Conservation (phyloP, 345 rosid species). For the Xanthoceras sorbifolium region DNA sequence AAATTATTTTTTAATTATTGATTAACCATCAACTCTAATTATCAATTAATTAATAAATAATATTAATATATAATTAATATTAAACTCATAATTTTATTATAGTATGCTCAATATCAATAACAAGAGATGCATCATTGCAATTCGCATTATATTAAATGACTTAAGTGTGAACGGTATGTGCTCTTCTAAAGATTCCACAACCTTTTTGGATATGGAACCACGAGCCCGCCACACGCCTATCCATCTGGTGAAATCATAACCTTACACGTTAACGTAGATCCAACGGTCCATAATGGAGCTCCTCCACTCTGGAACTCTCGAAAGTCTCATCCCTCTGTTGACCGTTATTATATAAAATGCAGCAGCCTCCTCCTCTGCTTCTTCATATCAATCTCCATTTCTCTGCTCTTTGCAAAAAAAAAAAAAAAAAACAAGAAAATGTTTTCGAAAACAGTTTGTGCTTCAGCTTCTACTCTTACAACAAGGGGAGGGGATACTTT, state of each 20-base stretch:
- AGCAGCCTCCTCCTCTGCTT: not conserved
- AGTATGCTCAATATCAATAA: too few relatives aligned
- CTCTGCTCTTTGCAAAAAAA: not conserved
- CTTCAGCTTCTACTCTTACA: conserved; percentile 20
- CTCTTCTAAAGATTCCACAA: too few relatives aligned
- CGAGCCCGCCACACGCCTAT: conserved; percentile 71
- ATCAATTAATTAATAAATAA: too few relatives aligned
- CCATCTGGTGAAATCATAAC: conserved; percentile 24
- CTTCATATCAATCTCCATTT: not conserved
- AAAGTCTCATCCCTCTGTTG: conserved; percentile 12
- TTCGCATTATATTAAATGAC: too few relatives aligned
- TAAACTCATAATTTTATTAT: too few relatives aligned
- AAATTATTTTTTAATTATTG: too few relatives aligned
- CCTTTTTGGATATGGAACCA: conserved; percentile 40
- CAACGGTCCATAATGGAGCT: conserved; percentile 39
- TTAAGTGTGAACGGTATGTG: too few relatives aligned
- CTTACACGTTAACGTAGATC: conserved; percentile 37
- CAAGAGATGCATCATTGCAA: too few relatives aligned
- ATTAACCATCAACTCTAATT: too few relatives aligned
- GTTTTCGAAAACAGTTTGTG: conserved; percentile 28
- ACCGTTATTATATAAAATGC: conserved; percentile 12
- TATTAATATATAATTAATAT: too few relatives aligned
- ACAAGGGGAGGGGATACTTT: conserved; percentile 23
- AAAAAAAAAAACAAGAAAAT: conserved; percentile 2
- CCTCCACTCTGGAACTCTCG: conserved; percentile 30